Evolutionary conservation across 305 asterid species (phyloP).

Genomic region (Solanum hybrid): DNA sequence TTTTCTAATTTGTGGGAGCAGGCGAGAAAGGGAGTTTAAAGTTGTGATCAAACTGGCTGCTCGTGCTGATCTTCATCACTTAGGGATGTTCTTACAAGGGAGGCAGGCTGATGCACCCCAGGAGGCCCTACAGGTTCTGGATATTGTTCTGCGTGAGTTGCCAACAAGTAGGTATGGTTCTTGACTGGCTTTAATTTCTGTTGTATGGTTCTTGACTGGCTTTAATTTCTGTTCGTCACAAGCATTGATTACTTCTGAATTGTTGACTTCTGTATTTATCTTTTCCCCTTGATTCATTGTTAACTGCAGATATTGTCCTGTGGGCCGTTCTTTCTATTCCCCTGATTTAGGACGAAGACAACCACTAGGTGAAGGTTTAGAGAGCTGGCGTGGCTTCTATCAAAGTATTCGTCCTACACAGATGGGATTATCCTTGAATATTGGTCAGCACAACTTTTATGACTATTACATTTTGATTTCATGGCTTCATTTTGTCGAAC

Average conservation of each 20-base stretch:
- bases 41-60: slow-evolving; percentile 90
- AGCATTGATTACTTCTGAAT: neutral
- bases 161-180: slow-evolving; percentile 59
- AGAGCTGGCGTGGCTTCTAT: slow-evolving; percentile 97
- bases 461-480: neutral
- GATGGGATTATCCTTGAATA: slow-evolving; percentile 91
- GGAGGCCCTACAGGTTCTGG: slow-evolving; percentile 94
- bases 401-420: slow-evolving; percentile 99
- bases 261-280: neutral
- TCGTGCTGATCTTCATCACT: slow-evolving; percentile 90
- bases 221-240: neutral
- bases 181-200: neutral
- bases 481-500: neutral
- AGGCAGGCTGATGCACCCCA: slow-evolving; percentile 96
- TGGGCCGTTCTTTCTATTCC: slow-evolving; percentile 85
- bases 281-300: neutral
- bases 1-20: slow-evolving; percentile 15
- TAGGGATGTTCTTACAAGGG: slow-evolving; percentile 89
- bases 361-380: slow-evolving; percentile 92
- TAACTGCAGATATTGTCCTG: slow-evolving; percentile 54
- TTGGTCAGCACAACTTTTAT: slow-evolving; percentile 42
- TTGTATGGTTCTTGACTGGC: slow-evolving; percentile 21
- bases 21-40: slow-evolving; percentile 76
- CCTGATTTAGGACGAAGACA: slow-evolving; percentile 76
- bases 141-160: slow-evolving; percentile 86